Conservation (phyloP, 2,329 filamentous ascomycete species). For the Trichoderma sp. region DNA sequence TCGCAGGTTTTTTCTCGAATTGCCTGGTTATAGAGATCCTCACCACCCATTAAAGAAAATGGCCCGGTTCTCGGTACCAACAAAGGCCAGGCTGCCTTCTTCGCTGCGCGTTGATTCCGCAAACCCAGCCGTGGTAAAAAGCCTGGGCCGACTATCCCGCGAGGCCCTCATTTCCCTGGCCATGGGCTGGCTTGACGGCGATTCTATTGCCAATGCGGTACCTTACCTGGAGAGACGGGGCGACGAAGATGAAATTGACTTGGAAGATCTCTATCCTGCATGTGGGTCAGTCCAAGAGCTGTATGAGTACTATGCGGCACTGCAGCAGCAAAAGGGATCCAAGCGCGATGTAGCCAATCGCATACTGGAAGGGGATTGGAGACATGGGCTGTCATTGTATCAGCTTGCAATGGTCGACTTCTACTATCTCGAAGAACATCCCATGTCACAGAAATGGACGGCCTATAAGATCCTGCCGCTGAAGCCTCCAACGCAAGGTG, state of each 20-base stretch:
- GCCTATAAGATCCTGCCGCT: slow-evolving; percentile 63
- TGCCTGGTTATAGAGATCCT: neutral
- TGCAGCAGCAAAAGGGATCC: slow-evolving; percentile 63
- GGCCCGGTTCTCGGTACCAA: slow-evolving; percentile 68
- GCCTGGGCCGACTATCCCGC: slow-evolving; percentile 71
- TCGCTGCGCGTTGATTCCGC: slow-evolving; percentile 68
- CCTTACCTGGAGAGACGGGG: slow-evolving; percentile 40
- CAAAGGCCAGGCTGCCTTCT: slow-evolving; percentile 71
- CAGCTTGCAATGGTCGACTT: slow-evolving; percentile 72
- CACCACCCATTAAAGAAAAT: slow-evolving; percentile 39
- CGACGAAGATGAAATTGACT: slow-evolving; percentile 52
- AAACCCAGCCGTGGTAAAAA: slow-evolving; percentile 67
- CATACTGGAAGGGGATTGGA: slow-evolving; percentile 70
- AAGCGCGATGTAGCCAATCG: slow-evolving; percentile 67
- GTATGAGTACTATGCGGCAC: slow-evolving; percentile 64
- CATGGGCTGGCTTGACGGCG: slow-evolving; percentile 75
- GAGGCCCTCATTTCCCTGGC: slow-evolving; percentile 72
- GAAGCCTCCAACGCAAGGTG: slow-evolving; percentile 43
- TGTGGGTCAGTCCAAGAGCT: slow-evolving; percentile 68
- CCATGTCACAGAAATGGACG: slow-evolving; percentile 65
- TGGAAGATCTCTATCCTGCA: slow-evolving; percentile 70
- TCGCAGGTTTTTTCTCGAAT: slow-evolving; percentile 2
- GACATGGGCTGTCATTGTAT: slow-evolving; percentile 65
- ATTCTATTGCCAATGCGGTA: slow-evolving; percentile 60
- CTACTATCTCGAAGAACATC: slow-evolving; percentile 68